Evolutionary conservation across 495 filamentous ascomycete genomes (phyloP).

Genomic region (Podospora sp.): DNA sequence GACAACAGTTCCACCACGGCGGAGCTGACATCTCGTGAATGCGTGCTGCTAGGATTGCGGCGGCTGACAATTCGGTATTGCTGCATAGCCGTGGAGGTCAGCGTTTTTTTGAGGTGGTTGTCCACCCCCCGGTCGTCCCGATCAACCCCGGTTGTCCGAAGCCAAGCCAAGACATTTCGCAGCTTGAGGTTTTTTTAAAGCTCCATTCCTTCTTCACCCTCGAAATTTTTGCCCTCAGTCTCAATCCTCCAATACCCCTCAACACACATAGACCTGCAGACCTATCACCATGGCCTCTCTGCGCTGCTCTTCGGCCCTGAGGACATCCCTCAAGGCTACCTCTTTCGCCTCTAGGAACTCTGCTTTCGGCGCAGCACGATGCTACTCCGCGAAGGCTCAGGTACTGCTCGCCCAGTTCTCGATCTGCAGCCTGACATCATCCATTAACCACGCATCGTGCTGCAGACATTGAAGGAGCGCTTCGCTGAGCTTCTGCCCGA

Average conservation of each 20-base stretch:
- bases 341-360: slow-evolving; percentile 63
- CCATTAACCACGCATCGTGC: slow-evolving; percentile 34
- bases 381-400: slow-evolving; percentile 90
- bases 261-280: slow-evolving; percentile 24
- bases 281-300: slow-evolving; percentile 75
- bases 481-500: slow-evolving; percentile 93
- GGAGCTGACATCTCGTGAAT: slow-evolving; percentile 4
- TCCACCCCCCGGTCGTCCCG: slow-evolving; percentile 28
- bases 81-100: slow-evolving; percentile 6
- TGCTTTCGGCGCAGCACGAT: slow-evolving; percentile 78
- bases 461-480: slow-evolving; percentile 93
- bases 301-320: slow-evolving; percentile 72
- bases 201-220: slow-evolving; percentile 12
- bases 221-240: slow-evolving; percentile 31
- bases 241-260: slow-evolving; percentile 28
- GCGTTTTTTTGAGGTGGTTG: slow-evolving; percentile 1
- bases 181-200: slow-evolving; percentile 26
- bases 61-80: neutral
- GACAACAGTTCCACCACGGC: neutral
- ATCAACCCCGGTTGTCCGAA: slow-evolving; percentile 3
- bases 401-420: slow-evolving; percentile 50
- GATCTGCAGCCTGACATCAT: slow-evolving; percentile 30
- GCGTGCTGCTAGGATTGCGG: neutral
- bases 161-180: slow-evolving; percentile 23
- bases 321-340: slow-evolving; percentile 67